A percentile compares a stretch with the other conserved stretches of the same genome.
Conservation (phyloP, 2,329 filamentous ascomycete genomes). For the Sarocladiaceae sp. region DNA sequence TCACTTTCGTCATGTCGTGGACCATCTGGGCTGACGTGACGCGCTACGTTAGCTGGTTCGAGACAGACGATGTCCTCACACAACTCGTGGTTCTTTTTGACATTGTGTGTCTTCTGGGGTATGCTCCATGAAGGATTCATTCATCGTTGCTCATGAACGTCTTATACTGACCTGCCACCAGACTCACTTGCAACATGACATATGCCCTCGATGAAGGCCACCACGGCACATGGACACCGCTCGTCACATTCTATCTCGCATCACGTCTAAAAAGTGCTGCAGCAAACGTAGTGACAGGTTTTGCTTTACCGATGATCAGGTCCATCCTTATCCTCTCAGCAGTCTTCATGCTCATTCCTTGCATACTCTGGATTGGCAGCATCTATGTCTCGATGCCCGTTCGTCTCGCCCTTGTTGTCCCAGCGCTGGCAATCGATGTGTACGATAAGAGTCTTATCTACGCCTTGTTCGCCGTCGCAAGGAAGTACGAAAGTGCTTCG, state of each 20-base stretch:
- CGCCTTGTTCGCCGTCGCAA: constrained; percentile 27
- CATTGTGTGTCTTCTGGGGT: constrained; percentile 54
- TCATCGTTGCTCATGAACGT: too few species aligned
- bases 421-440: constrained; percentile 49
- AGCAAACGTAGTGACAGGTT: constrained; percentile 40
- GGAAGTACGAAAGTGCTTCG: constrained; percentile 14
- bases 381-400: constrained; percentile 49
- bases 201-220: constrained; percentile 42
- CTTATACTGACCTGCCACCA: constrained; percentile 15
- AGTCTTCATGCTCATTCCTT: constrained; percentile 37
- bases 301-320: constrained; percentile 50
- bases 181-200: constrained; percentile 56
- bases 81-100: constrained; percentile 54
- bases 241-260: constrained; percentile 55
- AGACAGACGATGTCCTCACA: constrained; percentile 54
- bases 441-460: constrained; percentile 39
- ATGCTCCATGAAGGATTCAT: too few species aligned
- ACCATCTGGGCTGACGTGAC: constrained; percentile 59
- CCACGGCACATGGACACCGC: constrained; percentile 47
- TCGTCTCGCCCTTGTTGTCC: constrained; percentile 50
- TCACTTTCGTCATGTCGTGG: constrained; percentile 57
- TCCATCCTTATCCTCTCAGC: constrained; percentile 46
- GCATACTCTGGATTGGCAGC: constrained; percentile 52
- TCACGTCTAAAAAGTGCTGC: constrained; percentile 46
- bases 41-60: constrained; percentile 54